Conservation (phyloP, 345 rosid genomes). For the Chamaenerion angustifolium region DNA sequence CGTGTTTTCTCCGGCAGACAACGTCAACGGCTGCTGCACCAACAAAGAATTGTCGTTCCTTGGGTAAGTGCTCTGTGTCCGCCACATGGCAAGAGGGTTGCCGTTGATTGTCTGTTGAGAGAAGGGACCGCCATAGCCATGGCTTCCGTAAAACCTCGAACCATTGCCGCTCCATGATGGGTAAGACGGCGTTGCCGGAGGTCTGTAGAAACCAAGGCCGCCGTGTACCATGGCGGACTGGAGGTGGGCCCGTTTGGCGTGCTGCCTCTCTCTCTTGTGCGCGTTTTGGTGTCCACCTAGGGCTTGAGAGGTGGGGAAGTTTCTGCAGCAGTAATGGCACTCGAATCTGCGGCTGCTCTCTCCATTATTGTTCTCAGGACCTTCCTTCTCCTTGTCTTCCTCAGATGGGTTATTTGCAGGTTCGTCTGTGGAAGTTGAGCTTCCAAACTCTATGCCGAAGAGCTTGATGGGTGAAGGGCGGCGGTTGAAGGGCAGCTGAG, state of each 20-base stretch:
- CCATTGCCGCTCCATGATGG: no score
- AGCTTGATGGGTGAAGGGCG: no score
- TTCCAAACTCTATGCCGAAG: no score
- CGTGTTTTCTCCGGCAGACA: conserved; percentile 24
- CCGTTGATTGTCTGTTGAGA: conserved; percentile 53
- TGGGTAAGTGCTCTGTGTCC: conserved; percentile 41
- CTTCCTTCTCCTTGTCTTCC: no score
- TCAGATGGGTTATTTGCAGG: no score
- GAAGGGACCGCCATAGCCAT: no score
- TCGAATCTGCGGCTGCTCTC: conserved; percentile 61
- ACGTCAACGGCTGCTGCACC: conserved; percentile 7
- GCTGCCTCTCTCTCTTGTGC: conserved; percentile 91
- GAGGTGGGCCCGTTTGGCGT: conserved; percentile 73
- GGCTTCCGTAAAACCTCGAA: no score
- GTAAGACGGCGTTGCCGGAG: no score
- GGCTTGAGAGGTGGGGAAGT: conserved; percentile 98
- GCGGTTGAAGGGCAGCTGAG: no score
- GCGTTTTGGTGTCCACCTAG: conserved; percentile 99
- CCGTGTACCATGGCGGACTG: conserved; percentile 57
- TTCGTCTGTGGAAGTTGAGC: no score
- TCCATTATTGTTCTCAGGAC: conserved; percentile 9
- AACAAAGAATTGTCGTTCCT: conserved; percentile 5
- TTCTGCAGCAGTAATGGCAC: conserved; percentile 88
- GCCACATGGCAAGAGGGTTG: conserved; percentile 61
- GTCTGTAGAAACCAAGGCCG: no score